A percentile compares a stretch with the other conserved stretches of the same genome.
Conservation (phyloP, 257 asterid genomes). For the Solanum gandarillasii region DNA sequence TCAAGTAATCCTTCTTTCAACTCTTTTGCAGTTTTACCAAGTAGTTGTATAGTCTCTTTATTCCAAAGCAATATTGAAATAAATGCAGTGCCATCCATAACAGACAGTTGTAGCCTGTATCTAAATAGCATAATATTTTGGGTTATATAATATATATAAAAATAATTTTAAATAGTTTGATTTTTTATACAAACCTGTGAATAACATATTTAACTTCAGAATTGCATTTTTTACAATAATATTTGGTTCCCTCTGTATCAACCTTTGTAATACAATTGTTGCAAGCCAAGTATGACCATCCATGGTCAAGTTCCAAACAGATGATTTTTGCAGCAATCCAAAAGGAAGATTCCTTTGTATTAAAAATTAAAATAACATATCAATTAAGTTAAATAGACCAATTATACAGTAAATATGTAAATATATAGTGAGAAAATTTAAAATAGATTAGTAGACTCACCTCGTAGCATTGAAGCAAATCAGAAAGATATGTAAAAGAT, state of each 20-base stretch:
- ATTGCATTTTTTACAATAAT: background rate
- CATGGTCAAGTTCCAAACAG: background rate
- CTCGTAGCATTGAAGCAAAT: background rate
- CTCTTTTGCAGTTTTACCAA: background rate
- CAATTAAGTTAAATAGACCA: background rate
- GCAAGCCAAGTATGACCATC: no score
- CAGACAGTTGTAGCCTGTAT: background rate
- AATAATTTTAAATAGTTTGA: no score
- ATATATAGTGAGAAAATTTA: no score
- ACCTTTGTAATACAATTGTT: background rate
- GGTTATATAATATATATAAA: background rate
- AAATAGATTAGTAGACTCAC: background rate
- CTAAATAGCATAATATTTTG: background rate
- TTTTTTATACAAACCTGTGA: background rate
- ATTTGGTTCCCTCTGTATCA: background rate
- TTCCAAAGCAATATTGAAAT: background rate
- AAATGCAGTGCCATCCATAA: background rate
- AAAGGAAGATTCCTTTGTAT: background rate
- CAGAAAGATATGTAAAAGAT: background rate
- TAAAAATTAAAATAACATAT: background rate
- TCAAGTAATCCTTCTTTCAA: background rate
- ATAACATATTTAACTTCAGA: background rate
- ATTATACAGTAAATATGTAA: no score
- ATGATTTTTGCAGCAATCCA: background rate
- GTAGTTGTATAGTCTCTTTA: background rate